Evolutionary conservation across 2,329 filamentous ascomycete genomes (phyloP).

Genomic region (Diaporthe ampelina): DNA sequence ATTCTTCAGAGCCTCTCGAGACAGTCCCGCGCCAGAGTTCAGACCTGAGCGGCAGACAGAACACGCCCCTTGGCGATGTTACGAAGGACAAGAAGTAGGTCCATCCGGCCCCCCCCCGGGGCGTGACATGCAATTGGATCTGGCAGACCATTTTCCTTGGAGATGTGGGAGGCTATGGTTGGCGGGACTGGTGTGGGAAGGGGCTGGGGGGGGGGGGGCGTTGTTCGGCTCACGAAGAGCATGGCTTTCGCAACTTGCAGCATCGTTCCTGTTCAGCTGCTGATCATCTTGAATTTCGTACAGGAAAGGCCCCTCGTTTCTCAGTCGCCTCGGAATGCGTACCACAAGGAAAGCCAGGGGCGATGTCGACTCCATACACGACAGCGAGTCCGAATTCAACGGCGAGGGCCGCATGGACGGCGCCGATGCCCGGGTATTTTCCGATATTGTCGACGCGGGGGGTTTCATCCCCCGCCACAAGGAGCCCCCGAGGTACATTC

Average conservation of each 20-base stretch:
- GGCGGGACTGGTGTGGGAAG: not conserved
- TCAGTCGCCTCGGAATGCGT: conserved; percentile 83
- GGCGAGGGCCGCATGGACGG: conserved; percentile 79
- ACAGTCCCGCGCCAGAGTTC: conserved; percentile 54
- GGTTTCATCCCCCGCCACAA: conserved; percentile 90
- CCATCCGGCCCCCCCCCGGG: not conserved
- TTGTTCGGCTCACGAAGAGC: not conserved
- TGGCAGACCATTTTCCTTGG: not conserved
- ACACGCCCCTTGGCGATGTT: conserved; percentile 53
- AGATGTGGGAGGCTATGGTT: not conserved
- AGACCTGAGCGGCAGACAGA: conserved; percentile 57
- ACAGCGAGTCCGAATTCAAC: conserved; percentile 78
- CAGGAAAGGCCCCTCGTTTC: conserved; percentile 90
- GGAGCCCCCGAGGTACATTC: conserved; percentile 91
- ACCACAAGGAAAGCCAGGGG: conserved; percentile 80
- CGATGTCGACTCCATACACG: conserved; percentile 60
- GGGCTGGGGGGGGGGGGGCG: no score
- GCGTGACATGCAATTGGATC: not conserved
- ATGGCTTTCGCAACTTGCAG: not conserved
- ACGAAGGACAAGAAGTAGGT: conserved; percentile 77
- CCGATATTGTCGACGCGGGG: conserved; percentile 77
- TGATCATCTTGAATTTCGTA: conserved; percentile 41
- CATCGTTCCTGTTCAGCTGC: not conserved
- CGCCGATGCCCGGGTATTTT: conserved; percentile 86
- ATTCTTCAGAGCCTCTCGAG: conserved; percentile 59